Evolutionary conservation across 2,329 filamentous ascomycete genomes (phyloP), one percentile per base, ranked within the genome.

Genomic region (Ophiostoma angusticollis): DNA sequence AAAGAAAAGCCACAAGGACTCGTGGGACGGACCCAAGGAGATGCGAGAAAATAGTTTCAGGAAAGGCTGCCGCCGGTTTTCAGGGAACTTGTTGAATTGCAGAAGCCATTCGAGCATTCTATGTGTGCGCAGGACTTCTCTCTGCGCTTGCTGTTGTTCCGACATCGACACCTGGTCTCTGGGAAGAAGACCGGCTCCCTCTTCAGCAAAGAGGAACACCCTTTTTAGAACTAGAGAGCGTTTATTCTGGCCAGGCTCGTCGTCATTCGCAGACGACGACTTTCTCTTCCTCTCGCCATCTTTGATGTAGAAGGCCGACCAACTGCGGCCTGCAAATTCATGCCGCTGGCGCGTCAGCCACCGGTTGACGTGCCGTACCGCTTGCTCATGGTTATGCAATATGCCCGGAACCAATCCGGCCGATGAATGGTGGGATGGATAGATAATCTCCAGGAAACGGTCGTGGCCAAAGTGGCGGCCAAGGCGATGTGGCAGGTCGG

Each of bases 11-110:
- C 17, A 21, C 4, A 17, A 32, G n/a, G 18, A 28, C 8, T 12
- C 11, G 42, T 49, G 31, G 9, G 8, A 46, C 56, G 47, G 54
- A 74, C 70, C 71, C 2, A 78, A 56, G 3, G 65, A 54, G 28
- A 77, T 65, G 9, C 74, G 65, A 1, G 72, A 69, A 45, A 77
- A 80, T 0, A 78, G 54, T 45, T 79, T 80, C 3, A 70, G 54
- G 5, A 63, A 57, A 0, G 65, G 57, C 42, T 78, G 66, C 0
- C 52, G 8, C 4, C 54, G 47, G 41, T 72, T 78, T 1, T 54
- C 42, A 3, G 56, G 48, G 2, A 67, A 52, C 19, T 34, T 35
- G 35, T 40, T 42, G 35, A 35, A 48, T 17, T 65, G 59, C 21
- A 78, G 53, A 0, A 74, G 60, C 70, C 70, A 76, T 19, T 66